Evolutionary conservation across 2,329 filamentous ascomycete genomes (phyloP), one percentile per base, ranked within the genome.

Genomic region (Aspergillus glaucus): DNA sequence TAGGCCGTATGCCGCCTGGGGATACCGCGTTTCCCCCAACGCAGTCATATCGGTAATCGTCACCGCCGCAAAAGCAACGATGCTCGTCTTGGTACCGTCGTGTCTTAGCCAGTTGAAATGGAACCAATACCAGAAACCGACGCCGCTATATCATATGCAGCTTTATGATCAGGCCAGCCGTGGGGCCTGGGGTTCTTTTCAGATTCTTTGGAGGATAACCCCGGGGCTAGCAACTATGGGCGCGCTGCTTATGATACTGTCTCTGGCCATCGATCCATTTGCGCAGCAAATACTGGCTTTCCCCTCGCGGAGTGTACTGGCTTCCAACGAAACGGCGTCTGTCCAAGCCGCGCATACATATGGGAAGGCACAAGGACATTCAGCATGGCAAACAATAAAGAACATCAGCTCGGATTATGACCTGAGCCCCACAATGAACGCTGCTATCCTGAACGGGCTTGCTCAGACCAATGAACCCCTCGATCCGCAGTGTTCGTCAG

Each of bases 81-180:
- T 64, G 21, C 44, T 66, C 1, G 41, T 60, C 12, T 47, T 54
- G 1, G 47, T 64, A 5, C 56, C 63, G 2, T 52, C 58, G n/a
- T 62, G 61, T 45, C 51, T 65, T 14, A 52, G 62, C 36, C 60
- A 66, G 45, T 50, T 67, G 4, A 65, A 67, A 46, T 67, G 61
- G 62, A 55, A 56, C 10, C 55, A 51, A 24, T 51, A 52, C 7
- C 42, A 48, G 39, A 32, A 42, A 8, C 50, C 53, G 4, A 41
- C 46, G 1, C 51, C 54, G 14, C 51, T 66, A 2, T 50, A 53
- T 1, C 42, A 64, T 10, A 44, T 64, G 12, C 55, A 65, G 40
- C 43, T 55, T 2, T 52, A 62, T 9, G 64, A 66, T 12, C 48
- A 58, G 37, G 64, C 61, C 6, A 64, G 59, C 19, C 46, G 61